A percentile compares a stretch with the other conserved stretches of the same genome.
phyloP scores from a whole-genome alignment of 169 alveolate species.

The Plasmodium coatneyi region DNA sequence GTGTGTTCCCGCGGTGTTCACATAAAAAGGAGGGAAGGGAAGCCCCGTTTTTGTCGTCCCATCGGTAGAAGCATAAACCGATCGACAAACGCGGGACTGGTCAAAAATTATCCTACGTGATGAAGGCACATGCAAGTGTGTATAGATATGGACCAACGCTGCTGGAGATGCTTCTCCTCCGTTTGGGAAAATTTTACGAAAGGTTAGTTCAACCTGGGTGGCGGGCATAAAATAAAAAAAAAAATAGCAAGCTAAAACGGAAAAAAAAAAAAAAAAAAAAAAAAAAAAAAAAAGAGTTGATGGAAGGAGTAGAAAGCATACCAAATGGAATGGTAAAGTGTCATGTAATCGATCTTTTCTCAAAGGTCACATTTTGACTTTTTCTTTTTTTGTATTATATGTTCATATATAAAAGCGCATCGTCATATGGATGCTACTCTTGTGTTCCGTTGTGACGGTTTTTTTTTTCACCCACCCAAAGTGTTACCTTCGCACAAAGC shows the following conservation, averaged over 20 bases:
- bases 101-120: not conserved
- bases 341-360: not conserved
- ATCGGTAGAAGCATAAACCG: not conserved
- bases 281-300: not conserved
- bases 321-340: not conserved
- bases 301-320: not conserved
- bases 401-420: not conserved
- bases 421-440: not conserved
- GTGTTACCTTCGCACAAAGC: not conserved
- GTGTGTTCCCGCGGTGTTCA: not conserved
- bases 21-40: not conserved
- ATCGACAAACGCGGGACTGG: not conserved
- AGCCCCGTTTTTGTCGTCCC: not conserved
- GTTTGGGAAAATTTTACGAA: not conserved
- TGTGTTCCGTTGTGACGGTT: not conserved
- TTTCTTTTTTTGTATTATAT: not conserved
- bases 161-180: not conserved
- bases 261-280: not conserved
- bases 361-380: not conserved
- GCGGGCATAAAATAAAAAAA: not conserved
- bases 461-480: not conserved
- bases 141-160: conserved; percentile 5
- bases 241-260: not conserved
- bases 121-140: not conserved
- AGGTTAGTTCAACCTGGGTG: not conserved